These are phyloP conservation scores for Zostera marina DNA, from an alignment of 116 monocot genomes.

Conservation along the genomic window DNA sequence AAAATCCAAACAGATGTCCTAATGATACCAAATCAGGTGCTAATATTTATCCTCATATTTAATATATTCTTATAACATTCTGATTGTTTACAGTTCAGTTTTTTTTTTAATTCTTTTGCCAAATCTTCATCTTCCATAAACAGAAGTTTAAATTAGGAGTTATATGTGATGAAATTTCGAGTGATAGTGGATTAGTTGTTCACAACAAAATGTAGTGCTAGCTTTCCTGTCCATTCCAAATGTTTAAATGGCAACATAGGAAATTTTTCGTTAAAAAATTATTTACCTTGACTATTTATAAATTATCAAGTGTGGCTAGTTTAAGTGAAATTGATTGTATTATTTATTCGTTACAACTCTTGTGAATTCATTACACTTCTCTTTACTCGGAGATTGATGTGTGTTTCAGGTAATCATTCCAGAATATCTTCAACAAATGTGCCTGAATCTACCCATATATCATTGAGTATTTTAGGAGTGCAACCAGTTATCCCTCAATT, in stretches of 20 bases:
- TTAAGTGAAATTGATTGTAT: not conserved
- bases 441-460: slow-evolving; percentile 22
- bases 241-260: too few species aligned
- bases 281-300: not conserved
- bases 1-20: slow-evolving; percentile 24
- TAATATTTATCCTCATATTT: slow-evolving; percentile 2
- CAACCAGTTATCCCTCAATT: slow-evolving; percentile 49
- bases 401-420: slow-evolving; percentile 21
- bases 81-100: too few species aligned
- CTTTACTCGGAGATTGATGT: not conserved
- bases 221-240: not conserved
- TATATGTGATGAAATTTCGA: too few species aligned
- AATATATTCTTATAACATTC: not conserved
- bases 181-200: not conserved
- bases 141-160: not conserved
- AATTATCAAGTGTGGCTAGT: not conserved
- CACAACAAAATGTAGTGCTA: not conserved
- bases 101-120: not conserved
- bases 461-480: slow-evolving; percentile 59
- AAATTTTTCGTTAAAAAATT: not conserved
- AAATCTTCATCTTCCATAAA: too few species aligned
- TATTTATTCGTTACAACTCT: slow-evolving; percentile 3
- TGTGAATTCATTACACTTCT: not conserved
- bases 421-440: slow-evolving; percentile 16
- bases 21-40: slow-evolving; percentile 21